Percentiles rank a stretch among this genome's conserved stretches.
Conservation (phyloP, 768 basidiomycete species). For the Collybia sp. region DNA sequence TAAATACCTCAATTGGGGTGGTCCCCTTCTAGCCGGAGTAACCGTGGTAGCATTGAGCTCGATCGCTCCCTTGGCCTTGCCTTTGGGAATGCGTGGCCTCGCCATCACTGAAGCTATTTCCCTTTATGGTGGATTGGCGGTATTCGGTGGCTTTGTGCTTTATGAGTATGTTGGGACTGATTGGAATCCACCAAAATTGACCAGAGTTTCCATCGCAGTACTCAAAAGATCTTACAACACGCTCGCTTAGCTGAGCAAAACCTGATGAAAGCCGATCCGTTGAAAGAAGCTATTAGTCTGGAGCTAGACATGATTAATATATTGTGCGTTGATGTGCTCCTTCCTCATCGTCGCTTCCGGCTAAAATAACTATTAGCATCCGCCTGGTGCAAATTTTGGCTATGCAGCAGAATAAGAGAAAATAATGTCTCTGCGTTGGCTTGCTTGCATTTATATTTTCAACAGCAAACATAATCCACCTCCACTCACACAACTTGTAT, state of each 20-base stretch:
- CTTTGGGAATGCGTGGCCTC: slow-evolving; percentile 73
- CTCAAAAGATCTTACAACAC: slow-evolving; percentile 79
- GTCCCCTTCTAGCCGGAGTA: slow-evolving; percentile 83
- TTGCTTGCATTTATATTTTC: not conserved
- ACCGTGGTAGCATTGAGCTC: slow-evolving; percentile 84
- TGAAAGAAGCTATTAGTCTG: slow-evolving; percentile 73
- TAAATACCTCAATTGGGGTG: slow-evolving; percentile 82
- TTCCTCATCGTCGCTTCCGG: not conserved
- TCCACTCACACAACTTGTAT: slow-evolving; percentile 3
- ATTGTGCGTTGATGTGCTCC: slow-evolving; percentile 44
- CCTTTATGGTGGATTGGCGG: slow-evolving; percentile 84
- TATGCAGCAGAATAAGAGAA: slow-evolving; percentile 55
- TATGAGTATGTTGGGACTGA: slow-evolving; percentile 57
- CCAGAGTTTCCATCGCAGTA: slow-evolving; percentile 36
- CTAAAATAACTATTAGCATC: slow-evolving; percentile 38
- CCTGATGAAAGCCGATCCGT: slow-evolving; percentile 60
- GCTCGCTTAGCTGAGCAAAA: slow-evolving; percentile 73
- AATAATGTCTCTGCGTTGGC: slow-evolving; percentile 24
- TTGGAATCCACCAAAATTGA: not conserved
- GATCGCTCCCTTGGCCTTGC: slow-evolving; percentile 88
- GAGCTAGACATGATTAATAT: slow-evolving; percentile 91
- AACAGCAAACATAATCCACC: not conserved
- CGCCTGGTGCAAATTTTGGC: slow-evolving; percentile 77
- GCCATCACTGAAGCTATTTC: slow-evolving; percentile 74
- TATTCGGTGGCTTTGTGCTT: slow-evolving; percentile 83